These are phyloP conservation scores for Kwoniella dendrophila DNA, from an alignment of 768 basidiomycete genomes.

Conservation along the genomic window DNA sequence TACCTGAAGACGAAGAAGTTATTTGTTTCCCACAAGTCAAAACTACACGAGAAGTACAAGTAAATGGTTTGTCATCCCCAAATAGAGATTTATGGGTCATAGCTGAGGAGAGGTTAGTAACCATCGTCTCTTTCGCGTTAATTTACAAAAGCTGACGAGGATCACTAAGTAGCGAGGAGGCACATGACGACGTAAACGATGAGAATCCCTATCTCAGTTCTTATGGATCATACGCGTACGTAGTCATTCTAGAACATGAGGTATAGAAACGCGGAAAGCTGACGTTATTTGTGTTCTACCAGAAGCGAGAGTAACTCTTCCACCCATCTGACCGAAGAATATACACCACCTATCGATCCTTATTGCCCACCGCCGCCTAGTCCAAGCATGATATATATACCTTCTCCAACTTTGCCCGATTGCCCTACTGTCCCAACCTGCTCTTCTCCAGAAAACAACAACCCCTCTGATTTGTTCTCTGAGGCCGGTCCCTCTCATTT, in stretches of 20 bases:
- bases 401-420: conserved; percentile 3
- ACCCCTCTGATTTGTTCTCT: neutral
- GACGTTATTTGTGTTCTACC: no score
- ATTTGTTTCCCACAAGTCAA: neutral
- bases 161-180: neutral
- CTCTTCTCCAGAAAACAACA: neutral
- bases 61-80: neutral
- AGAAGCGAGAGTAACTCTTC: neutral
- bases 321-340: neutral
- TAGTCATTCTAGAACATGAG: no score
- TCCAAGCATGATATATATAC: conserved; percentile 6
- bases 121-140: neutral
- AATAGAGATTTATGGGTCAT: conserved; percentile 7
- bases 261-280: no score
- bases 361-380: conserved; percentile 22
- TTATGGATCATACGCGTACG: no score
- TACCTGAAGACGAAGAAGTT: conserved; percentile 10
- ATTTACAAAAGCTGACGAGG: conserved; percentile 1
- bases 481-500: neutral
- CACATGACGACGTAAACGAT: no score
- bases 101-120: conserved; percentile 11
- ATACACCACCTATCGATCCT: conserved; percentile 8
- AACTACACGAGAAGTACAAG: neutral
- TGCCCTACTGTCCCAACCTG: neutral
- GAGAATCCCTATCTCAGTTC: no score